Base-by-base conservation (phyloP, 73 alveolate species). In the Durusdinium trenchii region DNA sequence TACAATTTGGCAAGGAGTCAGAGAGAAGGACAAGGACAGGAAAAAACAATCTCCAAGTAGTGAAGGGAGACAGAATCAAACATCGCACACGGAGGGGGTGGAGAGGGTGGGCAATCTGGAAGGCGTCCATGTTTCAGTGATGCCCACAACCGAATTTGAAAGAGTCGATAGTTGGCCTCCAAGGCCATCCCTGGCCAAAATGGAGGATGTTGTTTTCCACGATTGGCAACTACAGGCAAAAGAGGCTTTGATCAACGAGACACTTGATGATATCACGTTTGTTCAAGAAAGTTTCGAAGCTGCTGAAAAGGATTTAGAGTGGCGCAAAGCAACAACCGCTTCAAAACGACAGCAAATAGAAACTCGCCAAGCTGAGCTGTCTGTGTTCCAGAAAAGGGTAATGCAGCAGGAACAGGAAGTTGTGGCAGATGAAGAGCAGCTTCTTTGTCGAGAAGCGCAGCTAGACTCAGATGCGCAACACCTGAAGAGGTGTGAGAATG, bases 401-500 rank as follows among this genome's bases (percentile, higher is more conserved):
- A 47, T 38, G 89, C 40, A 9, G 42, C 89, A 78, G 40, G 89
- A 78, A 26, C 43, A 78, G 62, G 89, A 78, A 28, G 61, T 78
- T 26, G 89, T 78, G 35, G 40, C 89, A 23, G 89, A 78, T 43
- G 89, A 78, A 26, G 89, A 78, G 61, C 45, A 38, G 36, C 18
- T 78, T 26, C 89, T 54, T 4, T 78, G 89, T 61, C 16, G 89
- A 36, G 89, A 78, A 43, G 89, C 89, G 45, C 89, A 78, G 89
- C 89, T 78, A 43, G 89, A 78, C 45, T 47, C 89, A 43, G 89
- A 78, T 78, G 89, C 89, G 40, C 89, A 78, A 42, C 89, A 78
- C 61, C 38, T 78, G 62, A 42, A 36, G 47, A 47, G 89, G 47
- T 78, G 89, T 26, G 89, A 78, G 45, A 43, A 43, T 28, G 89